A percentile compares a stretch with the other conserved stretches of the same genome.
phyloP scores from a whole-genome alignment of 1,284 basidiomycete species.

The Ganoderma sinense region DNA sequence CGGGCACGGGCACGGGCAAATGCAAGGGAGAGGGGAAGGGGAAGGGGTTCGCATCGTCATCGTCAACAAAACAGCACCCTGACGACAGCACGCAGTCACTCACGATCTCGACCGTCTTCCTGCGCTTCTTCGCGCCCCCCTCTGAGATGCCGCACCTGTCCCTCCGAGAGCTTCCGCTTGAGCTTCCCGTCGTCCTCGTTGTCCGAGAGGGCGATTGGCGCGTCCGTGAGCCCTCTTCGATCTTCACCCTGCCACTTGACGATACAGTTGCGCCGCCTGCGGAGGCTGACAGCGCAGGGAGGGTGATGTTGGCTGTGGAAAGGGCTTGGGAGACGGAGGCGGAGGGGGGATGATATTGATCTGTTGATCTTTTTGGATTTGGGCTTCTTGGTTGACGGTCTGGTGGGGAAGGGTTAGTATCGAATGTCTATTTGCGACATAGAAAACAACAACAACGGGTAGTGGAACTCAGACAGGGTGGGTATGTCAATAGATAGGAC shows the following conservation, averaged over 20 bases:
- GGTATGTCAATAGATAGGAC: background rate
- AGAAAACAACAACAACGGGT: background rate
- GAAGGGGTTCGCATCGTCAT: background rate
- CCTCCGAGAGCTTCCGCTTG: slow-evolving; percentile 41
- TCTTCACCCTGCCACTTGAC: slow-evolving; percentile 22
- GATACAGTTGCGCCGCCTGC: slow-evolving; percentile 26
- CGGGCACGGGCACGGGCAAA: background rate
- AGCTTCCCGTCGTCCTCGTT: slow-evolving; percentile 41
- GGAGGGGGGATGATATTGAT: slow-evolving; percentile 40
- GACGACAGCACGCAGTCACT: slow-evolving; percentile 30
- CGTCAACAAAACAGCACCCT: background rate
- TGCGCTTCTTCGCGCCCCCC: slow-evolving; percentile 58
- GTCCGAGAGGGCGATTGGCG: slow-evolving; percentile 57
- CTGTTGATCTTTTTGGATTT: slow-evolving; percentile 64
- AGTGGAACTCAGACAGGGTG: too few relatives aligned
- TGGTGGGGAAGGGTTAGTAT: slow-evolving; percentile 18
- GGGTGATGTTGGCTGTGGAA: slow-evolving; percentile 38
- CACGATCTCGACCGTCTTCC: slow-evolving; percentile 72
- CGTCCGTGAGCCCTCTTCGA: slow-evolving; percentile 52
- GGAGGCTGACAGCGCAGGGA: slow-evolving; percentile 31
- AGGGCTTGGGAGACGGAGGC: slow-evolving; percentile 42
- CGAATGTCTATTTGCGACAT: background rate
- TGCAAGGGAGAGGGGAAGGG: slow-evolving; percentile 17
- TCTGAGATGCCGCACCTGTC: slow-evolving; percentile 20
- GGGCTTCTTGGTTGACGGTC: slow-evolving; percentile 67